Conservation (phyloP, 2,329 filamentous ascomycete genomes). For the Macrophomina tecta region DNA sequence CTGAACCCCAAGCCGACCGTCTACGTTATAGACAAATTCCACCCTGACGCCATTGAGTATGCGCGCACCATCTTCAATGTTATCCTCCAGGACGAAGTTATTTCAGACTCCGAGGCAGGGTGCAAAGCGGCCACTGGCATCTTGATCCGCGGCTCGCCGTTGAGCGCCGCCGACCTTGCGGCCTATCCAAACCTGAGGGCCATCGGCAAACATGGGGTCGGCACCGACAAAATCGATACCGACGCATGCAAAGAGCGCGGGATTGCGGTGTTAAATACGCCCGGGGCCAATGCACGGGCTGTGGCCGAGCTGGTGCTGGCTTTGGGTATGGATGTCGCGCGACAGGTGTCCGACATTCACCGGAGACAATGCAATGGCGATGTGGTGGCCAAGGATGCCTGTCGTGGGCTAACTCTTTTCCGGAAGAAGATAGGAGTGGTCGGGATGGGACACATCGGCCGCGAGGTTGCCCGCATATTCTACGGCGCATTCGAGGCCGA, state of each 20-base stretch:
- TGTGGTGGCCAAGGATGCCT: conserved; percentile 49
- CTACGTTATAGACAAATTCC: conserved; percentile 50
- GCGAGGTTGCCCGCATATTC: conserved; percentile 33
- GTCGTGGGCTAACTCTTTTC: conserved; percentile 47
- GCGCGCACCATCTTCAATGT: conserved; percentile 49
- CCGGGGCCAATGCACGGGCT: conserved; percentile 52
- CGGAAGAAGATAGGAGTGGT: conserved; percentile 55
- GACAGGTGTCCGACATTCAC: conserved; percentile 35
- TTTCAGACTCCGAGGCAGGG: conserved; percentile 47
- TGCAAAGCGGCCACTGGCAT: conserved; percentile 49
- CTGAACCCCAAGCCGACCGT: conserved; percentile 42
- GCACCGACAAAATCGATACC: conserved; percentile 55
- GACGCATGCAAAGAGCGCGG: conserved; percentile 46
- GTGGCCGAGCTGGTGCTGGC: conserved; percentile 51
- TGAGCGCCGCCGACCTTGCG: conserved; percentile 49
- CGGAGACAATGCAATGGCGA: conserved; percentile 42
- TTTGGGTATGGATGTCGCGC: conserved; percentile 43
- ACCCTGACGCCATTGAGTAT: conserved; percentile 44
- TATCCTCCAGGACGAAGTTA: conserved; percentile 41
- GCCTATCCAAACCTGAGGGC: conserved; percentile 47
- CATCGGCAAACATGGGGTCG: conserved; percentile 57
- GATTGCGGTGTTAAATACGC: conserved; percentile 56
- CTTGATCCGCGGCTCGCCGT: conserved; percentile 45
- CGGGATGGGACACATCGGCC: conserved; percentile 51
- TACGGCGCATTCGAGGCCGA: conserved; percentile 47